Percentiles rank a stretch among this genome's conserved stretches.
These are phyloP conservation scores for Xylariaceae sp. DNA, from an alignment of 2,329 filamentous ascomycete genomes.

Conservation along the genomic window DNA sequence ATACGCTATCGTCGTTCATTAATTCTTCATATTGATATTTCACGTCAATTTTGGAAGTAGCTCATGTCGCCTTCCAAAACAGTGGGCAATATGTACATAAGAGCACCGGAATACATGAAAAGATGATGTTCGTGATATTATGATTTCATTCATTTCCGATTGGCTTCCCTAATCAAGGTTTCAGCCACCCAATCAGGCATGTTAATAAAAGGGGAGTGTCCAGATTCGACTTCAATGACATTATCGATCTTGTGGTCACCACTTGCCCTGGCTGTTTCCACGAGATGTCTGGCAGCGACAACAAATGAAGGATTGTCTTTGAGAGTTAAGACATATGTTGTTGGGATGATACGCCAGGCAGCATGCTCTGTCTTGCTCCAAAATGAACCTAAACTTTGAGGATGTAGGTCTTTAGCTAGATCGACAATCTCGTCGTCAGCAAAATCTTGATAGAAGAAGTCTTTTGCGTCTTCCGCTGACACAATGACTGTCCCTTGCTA, in stretches of 20 bases:
- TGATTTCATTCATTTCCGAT: background rate
- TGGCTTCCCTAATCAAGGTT: constrained; percentile 15
- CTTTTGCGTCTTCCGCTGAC: constrained; percentile 18
- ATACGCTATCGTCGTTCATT: too few species aligned
- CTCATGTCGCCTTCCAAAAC: too few species aligned
- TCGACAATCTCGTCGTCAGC: constrained; percentile 16
- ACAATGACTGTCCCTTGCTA: constrained; percentile 21
- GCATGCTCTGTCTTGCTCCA: constrained; percentile 21
- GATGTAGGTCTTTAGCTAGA: constrained; percentile 16
- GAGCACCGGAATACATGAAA: too few species aligned
- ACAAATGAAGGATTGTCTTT: constrained; percentile 14
- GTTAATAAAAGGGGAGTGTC: constrained; percentile 24
- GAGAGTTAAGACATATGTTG: constrained; percentile 20
- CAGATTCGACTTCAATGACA: constrained; percentile 18
- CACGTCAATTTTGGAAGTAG: too few species aligned
- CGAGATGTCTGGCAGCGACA: constrained; percentile 11
- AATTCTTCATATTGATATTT: too few species aligned
- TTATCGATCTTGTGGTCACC: constrained; percentile 18
- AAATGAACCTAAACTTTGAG: constrained; percentile 22
- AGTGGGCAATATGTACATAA: too few species aligned
- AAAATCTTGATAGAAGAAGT: constrained; percentile 25
- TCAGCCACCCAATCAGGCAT: constrained; percentile 18
- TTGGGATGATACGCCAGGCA: constrained; percentile 23
- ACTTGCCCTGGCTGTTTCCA: constrained; percentile 17
- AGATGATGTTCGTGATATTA: too few species aligned